Base-by-base conservation (phyloP, 2,329 filamentous ascomycete genomes). In the Calonectria ilicicola region DNA sequence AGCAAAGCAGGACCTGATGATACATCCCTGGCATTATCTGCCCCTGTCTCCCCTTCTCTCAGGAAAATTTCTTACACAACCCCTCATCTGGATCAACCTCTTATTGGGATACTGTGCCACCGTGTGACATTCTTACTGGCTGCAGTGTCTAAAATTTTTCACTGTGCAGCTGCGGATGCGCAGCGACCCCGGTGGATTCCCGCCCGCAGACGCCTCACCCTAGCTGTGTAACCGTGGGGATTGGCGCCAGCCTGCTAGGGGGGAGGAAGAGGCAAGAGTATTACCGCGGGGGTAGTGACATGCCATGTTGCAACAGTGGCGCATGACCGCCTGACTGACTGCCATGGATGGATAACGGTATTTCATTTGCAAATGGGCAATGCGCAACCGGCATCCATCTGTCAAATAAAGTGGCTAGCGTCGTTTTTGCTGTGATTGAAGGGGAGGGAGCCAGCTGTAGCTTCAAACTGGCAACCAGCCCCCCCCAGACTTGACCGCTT, bases 161-260 rank as follows among this genome's bases (percentile, higher is more conserved):
- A 62, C 66, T 21, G 29, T 69, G 58, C 66, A 69, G 29, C n/a
- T 67, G 32, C 21, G 15, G 29, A 27, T 67, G 32, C 21, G 15
- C 23, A 58, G 63, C n/a, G 53, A 51, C 26, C 67, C 63, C 63
- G 67, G 70, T 60, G 64, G 51, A 70, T 69, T 68, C 65, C n/a
- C n/a, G n/a, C n/a, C n/a, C 66, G 68, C 32, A 66, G 70, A 64
- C 35, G 70, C 65, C 65, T 60, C 68, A 47, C 32, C 53, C 60
- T 49, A 67, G 58, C 67, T 65, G 75, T 76, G 74, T 74, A 75
- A 72, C 71, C 32, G 70, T 65, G 51, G 35, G 49, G 64, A 67
- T 69, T 66, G 58, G 74, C 51, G 49, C 46, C 49, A 49, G 56
- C 40, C 19, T 19, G 44, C 27, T n/a, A n/a, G n/a, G n/a, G n/a